Conservation (phyloP, 352 stramenopile genomes). For the Globisporangium radiosum region DNA sequence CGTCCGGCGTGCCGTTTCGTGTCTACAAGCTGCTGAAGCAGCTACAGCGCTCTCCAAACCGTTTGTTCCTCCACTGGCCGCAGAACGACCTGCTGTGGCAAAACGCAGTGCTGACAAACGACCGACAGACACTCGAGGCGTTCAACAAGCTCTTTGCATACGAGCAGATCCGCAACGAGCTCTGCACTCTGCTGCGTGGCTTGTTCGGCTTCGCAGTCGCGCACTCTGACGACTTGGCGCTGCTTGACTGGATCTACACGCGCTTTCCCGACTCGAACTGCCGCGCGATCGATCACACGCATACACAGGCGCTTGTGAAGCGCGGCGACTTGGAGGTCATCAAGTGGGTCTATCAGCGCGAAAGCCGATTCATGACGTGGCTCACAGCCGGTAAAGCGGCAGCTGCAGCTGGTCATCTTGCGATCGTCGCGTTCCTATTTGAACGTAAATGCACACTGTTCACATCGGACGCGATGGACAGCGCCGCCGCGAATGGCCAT, state of each 20-base stretch:
- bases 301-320: not conserved
- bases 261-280: not conserved
- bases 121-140: not conserved
- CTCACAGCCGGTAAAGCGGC: not conserved
- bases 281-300: not conserved
- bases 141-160: not conserved
- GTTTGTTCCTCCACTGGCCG: not conserved
- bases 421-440: not conserved
- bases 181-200: not conserved
- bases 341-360: not conserved
- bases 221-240: not conserved
- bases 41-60: not conserved
- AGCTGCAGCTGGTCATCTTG: not conserved
- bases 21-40: not conserved
- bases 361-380: not conserved
- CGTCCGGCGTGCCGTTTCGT: not conserved
- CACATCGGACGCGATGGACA: not conserved
- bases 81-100: not conserved
- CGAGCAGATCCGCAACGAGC: not conserved
- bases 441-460: not conserved
- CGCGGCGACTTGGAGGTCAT: not conserved
- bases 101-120: not conserved
- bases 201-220: not conserved
- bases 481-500: slow-evolving; percentile 1
- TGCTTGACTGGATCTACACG: not conserved